phyloP scores from a whole-genome alignment of 805 yeast genomes.

The Soucietia sequanensis region DNA sequence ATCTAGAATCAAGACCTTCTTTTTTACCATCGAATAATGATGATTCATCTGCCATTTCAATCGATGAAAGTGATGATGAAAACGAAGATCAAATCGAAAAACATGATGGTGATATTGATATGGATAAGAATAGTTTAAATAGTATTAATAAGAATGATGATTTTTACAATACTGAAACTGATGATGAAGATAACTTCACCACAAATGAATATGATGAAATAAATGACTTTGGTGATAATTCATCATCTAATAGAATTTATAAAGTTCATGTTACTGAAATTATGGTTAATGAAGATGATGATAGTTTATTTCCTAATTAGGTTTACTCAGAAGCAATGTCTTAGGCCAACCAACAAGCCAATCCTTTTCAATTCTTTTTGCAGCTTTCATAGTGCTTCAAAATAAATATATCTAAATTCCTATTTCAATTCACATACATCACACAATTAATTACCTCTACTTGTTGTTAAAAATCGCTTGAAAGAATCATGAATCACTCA shows the following conservation, averaged over 20 bases:
- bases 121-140: background rate
- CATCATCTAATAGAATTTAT: slow-evolving; percentile 22
- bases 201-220: slow-evolving; percentile 19
- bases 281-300: slow-evolving; percentile 33
- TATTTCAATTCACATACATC: no score
- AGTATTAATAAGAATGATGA: slow-evolving; percentile 10
- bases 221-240: slow-evolving; percentile 19
- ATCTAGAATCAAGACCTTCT: slow-evolving; percentile 23
- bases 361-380: no score
- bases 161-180: slow-evolving; percentile 6
- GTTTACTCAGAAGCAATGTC: background rate
- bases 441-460: no score
- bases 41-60: background rate
- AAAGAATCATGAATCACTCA: no score
- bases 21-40: slow-evolving; percentile 10
- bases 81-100: slow-evolving; percentile 9
- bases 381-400: background rate
- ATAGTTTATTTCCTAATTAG: slow-evolving; percentile 21
- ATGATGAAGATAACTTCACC: slow-evolving; percentile 10
- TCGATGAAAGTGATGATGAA: slow-evolving; percentile 17
- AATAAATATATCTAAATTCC: background rate
- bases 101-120: slow-evolving; percentile 1
- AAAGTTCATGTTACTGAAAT: slow-evolving; percentile 44
- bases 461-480: no score
- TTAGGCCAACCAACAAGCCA: no score